Evolutionary conservation across 306 rosid genomes (phyloP), one percentile per base, ranked within the genome.

Genomic region (Rubus parviflorus): DNA sequence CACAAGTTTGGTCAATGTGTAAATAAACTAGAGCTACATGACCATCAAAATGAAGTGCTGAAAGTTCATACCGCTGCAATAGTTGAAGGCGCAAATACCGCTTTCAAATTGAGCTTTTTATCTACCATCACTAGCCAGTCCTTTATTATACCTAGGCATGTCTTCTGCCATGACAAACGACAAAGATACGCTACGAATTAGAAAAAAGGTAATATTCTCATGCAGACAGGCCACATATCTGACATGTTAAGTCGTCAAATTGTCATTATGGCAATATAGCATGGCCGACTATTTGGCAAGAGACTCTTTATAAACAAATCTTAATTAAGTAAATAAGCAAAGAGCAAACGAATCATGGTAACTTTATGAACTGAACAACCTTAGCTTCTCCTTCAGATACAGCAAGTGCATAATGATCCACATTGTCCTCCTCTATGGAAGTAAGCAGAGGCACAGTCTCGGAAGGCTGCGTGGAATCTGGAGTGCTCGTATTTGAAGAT

Each of bases 1-100:
- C 35, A 38, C 23, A 30, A 30, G 35, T 30, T 73, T 7, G 49
- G 30, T 30, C 25, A 25, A 17, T 23, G 13, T 9, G n/a, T 66
- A 8, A 43, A 70, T 68, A 49, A 60, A 1, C 20, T 9, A 30
- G 46, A 17, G 30, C 72, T 23, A 9, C 41, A 23, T 23, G 20
- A 8, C 57, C 71, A 62, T 13, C 20, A 60, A 20, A 25, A 25
- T 60, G 40, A 23, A 60, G 65, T 23, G 65, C 1, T 13, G 20
- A 42, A 14, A 4, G 37, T 6, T 46, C 54, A 30, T 89, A 91
- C 98, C 84, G 96, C 93, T 78, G 96, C 98, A 74, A 72, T 63
- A 58, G 92, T 87, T 85, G 98, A 80, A 9, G 98, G 98, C 19
- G 96, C 83, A 67, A 93, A 87, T 65, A 89, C 3, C 38, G 91